Conservation (phyloP, 2,329 filamentous ascomycete genomes). For the Hypoxylon sp. region DNA sequence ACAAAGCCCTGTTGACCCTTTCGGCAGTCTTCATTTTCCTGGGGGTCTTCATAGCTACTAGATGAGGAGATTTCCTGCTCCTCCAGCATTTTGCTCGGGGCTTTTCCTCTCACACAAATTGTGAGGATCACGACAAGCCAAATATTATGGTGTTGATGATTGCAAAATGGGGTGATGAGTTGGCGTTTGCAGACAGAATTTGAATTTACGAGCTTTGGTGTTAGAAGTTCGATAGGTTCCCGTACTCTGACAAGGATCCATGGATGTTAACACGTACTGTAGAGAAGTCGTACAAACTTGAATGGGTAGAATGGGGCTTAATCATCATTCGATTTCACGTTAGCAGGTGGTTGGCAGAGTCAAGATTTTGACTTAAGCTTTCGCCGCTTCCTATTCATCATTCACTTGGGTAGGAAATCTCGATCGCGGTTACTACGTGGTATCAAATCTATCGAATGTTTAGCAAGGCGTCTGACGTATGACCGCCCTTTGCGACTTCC, state of each 20-base stretch:
- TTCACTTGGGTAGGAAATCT: conserved; percentile 2
- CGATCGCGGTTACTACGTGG: conserved; percentile 13
- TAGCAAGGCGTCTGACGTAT: conserved; percentile 19
- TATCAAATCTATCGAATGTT: conserved; percentile 23
- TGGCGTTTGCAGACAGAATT: conserved; percentile 11
- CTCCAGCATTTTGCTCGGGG: conserved; percentile 27
- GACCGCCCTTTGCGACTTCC: conserved; percentile 1
- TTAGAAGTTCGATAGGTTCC: conserved; percentile 11
- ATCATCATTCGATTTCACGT: conserved; percentile 35
- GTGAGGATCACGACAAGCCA: conserved; percentile 5
- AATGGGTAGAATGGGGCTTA: conserved; percentile 13
- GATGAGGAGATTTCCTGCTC: conserved; percentile 36
- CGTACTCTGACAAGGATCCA: conserved; percentile 6
- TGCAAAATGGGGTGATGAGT: conserved; percentile 13
- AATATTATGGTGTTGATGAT: conserved; percentile 15
- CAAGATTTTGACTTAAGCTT: conserved; percentile 27
- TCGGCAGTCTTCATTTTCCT: conserved; percentile 20
- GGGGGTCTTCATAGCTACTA: conserved; percentile 36
- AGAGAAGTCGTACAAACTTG: conserved; percentile 17
- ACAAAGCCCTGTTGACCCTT: conserved; percentile 26
- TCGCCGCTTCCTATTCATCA: conserved; percentile 27
- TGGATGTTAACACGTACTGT: neutral
- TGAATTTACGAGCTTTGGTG: conserved; percentile 10
- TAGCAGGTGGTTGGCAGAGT: conserved; percentile 9
- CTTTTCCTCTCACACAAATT: conserved; percentile 2